phyloP scores from a whole-genome alignment of 768 basidiomycete genomes.

The Rhodotorula babjevae region DNA sequence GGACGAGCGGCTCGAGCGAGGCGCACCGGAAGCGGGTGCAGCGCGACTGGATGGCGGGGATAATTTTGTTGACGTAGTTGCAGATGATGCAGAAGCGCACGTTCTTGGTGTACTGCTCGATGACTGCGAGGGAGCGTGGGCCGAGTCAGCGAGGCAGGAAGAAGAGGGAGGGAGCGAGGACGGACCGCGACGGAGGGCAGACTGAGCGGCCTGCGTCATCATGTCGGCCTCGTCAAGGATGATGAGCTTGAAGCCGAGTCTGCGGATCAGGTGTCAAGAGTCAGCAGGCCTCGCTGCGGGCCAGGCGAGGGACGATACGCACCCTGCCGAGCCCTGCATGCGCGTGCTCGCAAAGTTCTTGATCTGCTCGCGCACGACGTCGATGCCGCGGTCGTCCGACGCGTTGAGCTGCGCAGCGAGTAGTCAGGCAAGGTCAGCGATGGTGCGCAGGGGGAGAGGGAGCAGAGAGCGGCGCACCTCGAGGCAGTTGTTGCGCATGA shows the following conservation, averaged over 20 bases:
- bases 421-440: not conserved
- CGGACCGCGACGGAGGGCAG: conserved; percentile 75
- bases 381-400: conserved; percentile 96
- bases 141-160: too few species aligned
- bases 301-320: not conserved
- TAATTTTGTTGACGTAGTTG: conserved; percentile 99
- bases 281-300: not conserved
- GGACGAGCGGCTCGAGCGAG: too few species aligned
- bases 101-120: conserved; percentile 97
- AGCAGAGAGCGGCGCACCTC: conserved; percentile 59
- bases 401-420: conserved; percentile 70
- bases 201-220: conserved; percentile 98
- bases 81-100: conserved; percentile 99
- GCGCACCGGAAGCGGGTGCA: conserved; percentile 85
- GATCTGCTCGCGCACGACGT: conserved; percentile 97
- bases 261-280: conserved; percentile 32
- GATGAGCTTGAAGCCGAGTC: conserved; percentile 94
- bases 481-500: conserved; percentile 84
- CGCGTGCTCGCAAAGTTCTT: conserved; percentile 97
- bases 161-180: not conserved
- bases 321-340: conserved; percentile 52
- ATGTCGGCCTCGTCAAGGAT: conserved; percentile 99
- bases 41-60: conserved; percentile 95
- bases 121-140: conserved; percentile 60
- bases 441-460: too few species aligned